These are phyloP conservation scores for Thuidium tamariscinum DNA, from an alignment of 225 moss, liverwort and hornwort genomes.

Conservation along the genomic window DNA sequence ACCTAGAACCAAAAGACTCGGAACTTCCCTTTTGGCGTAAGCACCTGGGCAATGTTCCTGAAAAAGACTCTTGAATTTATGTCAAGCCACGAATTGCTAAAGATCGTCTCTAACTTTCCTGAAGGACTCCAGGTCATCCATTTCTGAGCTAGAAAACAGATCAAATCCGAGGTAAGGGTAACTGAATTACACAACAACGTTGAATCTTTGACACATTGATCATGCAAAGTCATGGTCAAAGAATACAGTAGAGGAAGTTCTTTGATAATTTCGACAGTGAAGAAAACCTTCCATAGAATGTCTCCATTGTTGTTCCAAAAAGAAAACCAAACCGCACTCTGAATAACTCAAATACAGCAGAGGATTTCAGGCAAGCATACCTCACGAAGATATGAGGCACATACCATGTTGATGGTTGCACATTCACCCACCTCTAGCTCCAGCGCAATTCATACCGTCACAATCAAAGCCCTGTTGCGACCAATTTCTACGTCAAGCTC, in stretches of 20 bases:
- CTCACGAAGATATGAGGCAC: background rate
- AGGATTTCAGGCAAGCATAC: background rate
- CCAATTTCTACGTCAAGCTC: background rate
- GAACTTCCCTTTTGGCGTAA: background rate
- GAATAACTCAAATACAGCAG: background rate
- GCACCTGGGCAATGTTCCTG: too few species aligned
- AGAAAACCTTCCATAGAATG: background rate
- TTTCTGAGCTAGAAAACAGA: background rate
- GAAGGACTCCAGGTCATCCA: background rate
- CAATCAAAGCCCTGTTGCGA: background rate
- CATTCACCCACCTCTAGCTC: background rate
- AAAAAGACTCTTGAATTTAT: background rate
- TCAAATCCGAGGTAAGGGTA: background rate
- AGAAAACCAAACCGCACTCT: background rate
- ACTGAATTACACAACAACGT: background rate
- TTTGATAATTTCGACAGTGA: background rate
- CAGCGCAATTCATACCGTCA: background rate
- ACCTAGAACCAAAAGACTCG: background rate
- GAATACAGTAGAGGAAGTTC: background rate
- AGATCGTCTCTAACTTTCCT: background rate
- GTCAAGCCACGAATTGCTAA: background rate
- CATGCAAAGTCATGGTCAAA: background rate
- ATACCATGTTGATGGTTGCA: background rate
- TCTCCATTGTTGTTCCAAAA: background rate
- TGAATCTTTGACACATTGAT: background rate